Percentiles rank a stretch among this genome's conserved stretches.
phyloP scores from a whole-genome alignment of 164 flowering plant species.

The Buxus sempervirens region DNA sequence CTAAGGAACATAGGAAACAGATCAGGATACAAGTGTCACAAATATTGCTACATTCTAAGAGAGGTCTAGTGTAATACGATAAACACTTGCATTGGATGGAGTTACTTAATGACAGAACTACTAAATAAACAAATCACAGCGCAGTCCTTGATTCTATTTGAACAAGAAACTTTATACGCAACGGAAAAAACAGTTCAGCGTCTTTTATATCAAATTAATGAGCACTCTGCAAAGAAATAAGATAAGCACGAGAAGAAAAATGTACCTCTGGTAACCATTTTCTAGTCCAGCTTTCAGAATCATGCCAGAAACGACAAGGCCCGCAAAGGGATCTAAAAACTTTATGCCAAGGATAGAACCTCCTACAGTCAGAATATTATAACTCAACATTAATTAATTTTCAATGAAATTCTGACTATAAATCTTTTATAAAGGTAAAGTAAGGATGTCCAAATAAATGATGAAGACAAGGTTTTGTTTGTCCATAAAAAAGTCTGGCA shows the following conservation, averaged over 20 bases:
- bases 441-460: too few species aligned
- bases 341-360: conserved; percentile 88
- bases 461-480: too few species aligned
- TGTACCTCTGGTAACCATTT: conserved; percentile 83
- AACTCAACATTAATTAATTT: too few species aligned
- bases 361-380: conserved; percentile 37
- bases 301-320: conserved; percentile 89
- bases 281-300: conserved; percentile 90
- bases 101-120: background rate
- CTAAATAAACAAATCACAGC: background rate
- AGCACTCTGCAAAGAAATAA: background rate
- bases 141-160: background rate
- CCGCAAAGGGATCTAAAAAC: conserved; percentile 93
- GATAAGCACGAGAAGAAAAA: background rate
- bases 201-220: background rate
- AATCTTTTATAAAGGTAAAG: too few species aligned
- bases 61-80: too few species aligned
- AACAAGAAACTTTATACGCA: background rate
- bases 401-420: too few species aligned
- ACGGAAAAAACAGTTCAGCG: background rate
- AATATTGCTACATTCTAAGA: too few species aligned
- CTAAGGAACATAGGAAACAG: too few species aligned
- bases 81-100: too few species aligned
- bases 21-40: too few species aligned
- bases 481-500: too few species aligned